phyloP scores from a whole-genome alignment of 257 asterid species.

The Verbena officinalis region DNA sequence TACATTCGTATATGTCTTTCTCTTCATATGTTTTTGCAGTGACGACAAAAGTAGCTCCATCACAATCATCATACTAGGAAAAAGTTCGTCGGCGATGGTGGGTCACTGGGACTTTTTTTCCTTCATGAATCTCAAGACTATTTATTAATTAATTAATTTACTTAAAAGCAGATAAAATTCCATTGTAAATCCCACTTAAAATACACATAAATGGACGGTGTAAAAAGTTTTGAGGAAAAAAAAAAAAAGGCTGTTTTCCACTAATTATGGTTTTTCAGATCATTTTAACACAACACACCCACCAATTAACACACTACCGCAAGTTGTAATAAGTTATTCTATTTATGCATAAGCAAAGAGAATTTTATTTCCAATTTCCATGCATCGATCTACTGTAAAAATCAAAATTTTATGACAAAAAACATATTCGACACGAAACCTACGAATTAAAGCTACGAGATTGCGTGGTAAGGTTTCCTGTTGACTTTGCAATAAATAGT shows the following conservation, averaged over 20 bases:
- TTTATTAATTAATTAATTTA: no score
- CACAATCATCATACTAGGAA: constrained; percentile 25
- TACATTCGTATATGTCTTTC: constrained; percentile 22
- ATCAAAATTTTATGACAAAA: no score
- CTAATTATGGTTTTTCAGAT: background rate
- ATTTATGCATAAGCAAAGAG: no score
- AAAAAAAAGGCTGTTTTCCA: constrained; percentile 14
- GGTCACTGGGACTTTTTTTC: background rate
- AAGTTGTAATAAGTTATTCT: background rate
- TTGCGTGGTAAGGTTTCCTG: constrained; percentile 7
- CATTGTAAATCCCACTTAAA: no score
- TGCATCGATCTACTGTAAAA: no score
- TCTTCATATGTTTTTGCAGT: background rate
- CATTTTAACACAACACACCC: background rate
- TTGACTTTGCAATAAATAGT: constrained; percentile 32
- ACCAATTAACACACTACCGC: background rate
- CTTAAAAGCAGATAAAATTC: background rate
- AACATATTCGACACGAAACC: background rate
- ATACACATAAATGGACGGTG: background rate
- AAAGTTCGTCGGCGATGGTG: constrained; percentile 5
- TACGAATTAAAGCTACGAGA: background rate
- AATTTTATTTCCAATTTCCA: no score
- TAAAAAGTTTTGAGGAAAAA: no score
- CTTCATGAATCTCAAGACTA: no score
- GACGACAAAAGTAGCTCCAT: constrained; percentile 25